These are phyloP conservation scores for Cryoendolithus antarcticus DNA, from an alignment of 2,329 filamentous ascomycete genomes.

Conservation along the genomic window DNA sequence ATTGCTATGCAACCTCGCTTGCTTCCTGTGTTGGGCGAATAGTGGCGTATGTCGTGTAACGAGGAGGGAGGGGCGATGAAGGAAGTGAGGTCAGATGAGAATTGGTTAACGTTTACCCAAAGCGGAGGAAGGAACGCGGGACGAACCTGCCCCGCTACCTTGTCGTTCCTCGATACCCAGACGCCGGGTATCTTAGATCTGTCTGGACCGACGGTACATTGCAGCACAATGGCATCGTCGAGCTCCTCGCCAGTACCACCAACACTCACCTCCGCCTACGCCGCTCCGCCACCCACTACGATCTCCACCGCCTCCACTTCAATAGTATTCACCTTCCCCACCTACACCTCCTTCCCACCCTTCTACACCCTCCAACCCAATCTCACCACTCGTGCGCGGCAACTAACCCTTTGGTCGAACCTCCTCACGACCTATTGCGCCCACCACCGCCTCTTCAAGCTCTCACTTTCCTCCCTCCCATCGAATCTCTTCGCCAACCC, in stretches of 20 bases:
- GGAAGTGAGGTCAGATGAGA: too few species aligned
- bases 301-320: not conserved
- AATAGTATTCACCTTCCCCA: constrained; percentile 28
- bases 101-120: too few species aligned
- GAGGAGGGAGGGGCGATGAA: too few species aligned
- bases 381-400: constrained; percentile 58
- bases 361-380: constrained; percentile 78
- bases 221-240: constrained; percentile 4
- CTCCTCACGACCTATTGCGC: constrained; percentile 77
- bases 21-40: too few species aligned
- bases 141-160: too few species aligned
- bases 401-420: constrained; percentile 71
- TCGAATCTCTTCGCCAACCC: constrained; percentile 41
- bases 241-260: constrained; percentile 1
- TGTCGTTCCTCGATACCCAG: too few species aligned
- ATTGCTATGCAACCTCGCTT: too few species aligned
- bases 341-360: constrained; percentile 61
- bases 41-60: too few species aligned
- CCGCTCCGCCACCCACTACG: constrained; percentile 4
- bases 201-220: too few species aligned
- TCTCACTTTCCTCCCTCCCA: constrained; percentile 50
- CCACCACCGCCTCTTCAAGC: constrained; percentile 61
- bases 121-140: too few species aligned
- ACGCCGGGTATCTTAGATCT: too few species aligned
- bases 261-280: not conserved